phyloP scores from a whole-genome alignment of 371 early-diverging fungal species.

The Mucor plumbeus region DNA sequence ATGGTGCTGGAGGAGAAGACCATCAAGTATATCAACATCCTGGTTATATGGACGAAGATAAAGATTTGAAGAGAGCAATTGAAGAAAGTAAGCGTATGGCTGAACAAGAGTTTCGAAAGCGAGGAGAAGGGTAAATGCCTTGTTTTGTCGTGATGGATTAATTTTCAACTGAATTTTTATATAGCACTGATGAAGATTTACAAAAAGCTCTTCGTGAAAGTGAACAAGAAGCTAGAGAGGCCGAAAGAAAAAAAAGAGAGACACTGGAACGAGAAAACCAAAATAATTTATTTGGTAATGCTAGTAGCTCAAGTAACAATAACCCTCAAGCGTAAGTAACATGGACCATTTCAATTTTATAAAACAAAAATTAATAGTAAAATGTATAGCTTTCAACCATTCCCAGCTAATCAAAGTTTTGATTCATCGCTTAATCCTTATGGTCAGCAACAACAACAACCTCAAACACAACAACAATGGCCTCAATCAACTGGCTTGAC shows the following conservation, averaged over 20 bases:
- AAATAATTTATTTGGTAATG: conserved; percentile 42
- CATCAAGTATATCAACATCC: conserved; percentile 50
- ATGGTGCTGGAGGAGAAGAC: conserved; percentile 26
- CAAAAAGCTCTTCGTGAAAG: conserved; percentile 35
- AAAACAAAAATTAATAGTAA: no score
- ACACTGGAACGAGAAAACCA: conserved; percentile 35
- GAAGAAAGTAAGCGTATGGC: conserved; percentile 84
- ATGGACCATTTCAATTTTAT: neutral
- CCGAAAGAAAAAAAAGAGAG: conserved; percentile 24
- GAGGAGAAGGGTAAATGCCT: conserved; percentile 33
- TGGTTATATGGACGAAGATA: conserved; percentile 75
- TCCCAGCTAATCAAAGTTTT: conserved; percentile 31
- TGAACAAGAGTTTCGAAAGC: conserved; percentile 54
- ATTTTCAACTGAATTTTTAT: neutral
- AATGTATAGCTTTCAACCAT: conserved; percentile 17
- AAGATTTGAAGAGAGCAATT: conserved; percentile 81
- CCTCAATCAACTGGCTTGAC: conserved; percentile 54
- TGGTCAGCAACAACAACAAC: conserved; percentile 65
- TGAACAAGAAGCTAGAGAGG: conserved; percentile 29
- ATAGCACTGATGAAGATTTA: conserved; percentile 38
- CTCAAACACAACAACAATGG: conserved; percentile 58
- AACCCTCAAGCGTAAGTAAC: conserved; percentile 15
- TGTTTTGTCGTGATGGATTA: neutral
- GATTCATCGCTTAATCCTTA: conserved; percentile 40
- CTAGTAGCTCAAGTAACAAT: neutral